phyloP scores from a whole-genome alignment of 805 yeast genomes.

The Danielia oregonensis region DNA sequence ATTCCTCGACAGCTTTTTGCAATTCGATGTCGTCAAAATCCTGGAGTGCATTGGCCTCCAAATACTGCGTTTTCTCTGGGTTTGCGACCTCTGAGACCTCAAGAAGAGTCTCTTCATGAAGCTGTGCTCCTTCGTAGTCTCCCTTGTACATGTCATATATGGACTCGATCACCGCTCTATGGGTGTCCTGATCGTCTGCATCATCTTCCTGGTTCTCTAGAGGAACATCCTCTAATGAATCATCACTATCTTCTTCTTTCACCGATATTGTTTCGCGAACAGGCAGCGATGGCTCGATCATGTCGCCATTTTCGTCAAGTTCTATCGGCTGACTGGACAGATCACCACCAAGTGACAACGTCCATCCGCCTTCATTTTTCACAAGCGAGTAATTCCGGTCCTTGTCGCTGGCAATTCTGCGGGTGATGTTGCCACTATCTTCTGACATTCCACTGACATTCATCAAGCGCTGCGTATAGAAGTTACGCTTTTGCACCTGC shows the following conservation, averaged over 20 bases:
- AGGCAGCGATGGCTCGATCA: background rate
- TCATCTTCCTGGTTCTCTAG: constrained; percentile 9
- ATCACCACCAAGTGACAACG: constrained; percentile 51
- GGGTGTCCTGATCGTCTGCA: constrained; percentile 26
- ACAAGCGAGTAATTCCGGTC: constrained; percentile 72
- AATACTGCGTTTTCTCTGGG: background rate
- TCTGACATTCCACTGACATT: constrained; percentile 76
- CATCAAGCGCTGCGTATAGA: constrained; percentile 82
- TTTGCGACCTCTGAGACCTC: too few relatives aligned
- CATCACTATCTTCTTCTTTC: constrained; percentile 12
- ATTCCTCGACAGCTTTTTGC: constrained; percentile 44
- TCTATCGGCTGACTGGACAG: constrained; percentile 47
- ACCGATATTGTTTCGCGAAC: constrained; percentile 1
- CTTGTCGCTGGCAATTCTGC: constrained; percentile 80
- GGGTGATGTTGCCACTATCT: constrained; percentile 39
- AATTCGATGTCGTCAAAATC: constrained; percentile 36
- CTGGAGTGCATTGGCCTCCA: constrained; percentile 4
- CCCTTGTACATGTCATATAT: constrained; percentile 29
- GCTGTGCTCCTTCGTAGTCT: too few relatives aligned
- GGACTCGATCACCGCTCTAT: constrained; percentile 32
- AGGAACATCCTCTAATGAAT: constrained; percentile 23
- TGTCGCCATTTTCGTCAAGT: constrained; percentile 37
- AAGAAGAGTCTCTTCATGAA: too few relatives aligned
- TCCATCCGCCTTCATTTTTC: constrained; percentile 81
- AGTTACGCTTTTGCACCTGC: constrained; percentile 89